Evolutionary conservation across 106 monocot genomes (phyloP).

Genomic region (Vanilla planifolia): DNA sequence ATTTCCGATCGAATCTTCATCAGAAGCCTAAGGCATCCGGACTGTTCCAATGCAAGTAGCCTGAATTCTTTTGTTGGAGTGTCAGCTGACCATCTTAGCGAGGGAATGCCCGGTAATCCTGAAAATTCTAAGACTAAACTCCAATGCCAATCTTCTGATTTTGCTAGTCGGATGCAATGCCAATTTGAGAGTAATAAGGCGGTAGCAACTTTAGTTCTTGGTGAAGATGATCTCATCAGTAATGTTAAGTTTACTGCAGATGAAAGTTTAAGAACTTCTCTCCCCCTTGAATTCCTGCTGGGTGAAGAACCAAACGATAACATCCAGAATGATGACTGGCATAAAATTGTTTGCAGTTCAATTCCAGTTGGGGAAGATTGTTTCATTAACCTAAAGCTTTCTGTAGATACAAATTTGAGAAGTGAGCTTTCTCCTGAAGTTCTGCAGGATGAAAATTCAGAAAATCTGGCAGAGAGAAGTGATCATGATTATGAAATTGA

Average conservation of each 20-base stretch:
- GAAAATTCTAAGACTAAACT: no score
- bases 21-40: neutral
- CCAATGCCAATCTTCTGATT: neutral
- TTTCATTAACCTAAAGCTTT: slow-evolving; percentile 15
- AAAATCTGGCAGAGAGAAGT: neutral
- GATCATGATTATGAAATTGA: neutral
- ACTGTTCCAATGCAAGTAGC: neutral
- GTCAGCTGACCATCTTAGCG: no score
- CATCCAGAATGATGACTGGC: neutral
- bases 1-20: neutral
- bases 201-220: neutral
- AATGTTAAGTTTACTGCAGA: slow-evolving; percentile 15
- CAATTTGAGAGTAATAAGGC: slow-evolving; percentile 11
- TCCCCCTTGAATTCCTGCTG: slow-evolving; percentile 30
- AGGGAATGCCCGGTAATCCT: no score
- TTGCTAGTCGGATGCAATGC: neutral
- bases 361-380: slow-evolving; percentile 3
- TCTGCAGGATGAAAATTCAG: slow-evolving; percentile 14
- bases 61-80: neutral
- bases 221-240: slow-evolving; percentile 12
- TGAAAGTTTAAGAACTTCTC: slow-evolving; percentile 4
- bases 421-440: slow-evolving; percentile 18
- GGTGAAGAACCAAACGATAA: slow-evolving; percentile 8
- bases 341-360: neutral
- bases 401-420: neutral